A percentile compares a stretch with the other conserved stretches of the same genome.
phyloP scores from a whole-genome alignment of 2,329 filamentous ascomycete species.

The Colletotrichum orchidophilum region DNA sequence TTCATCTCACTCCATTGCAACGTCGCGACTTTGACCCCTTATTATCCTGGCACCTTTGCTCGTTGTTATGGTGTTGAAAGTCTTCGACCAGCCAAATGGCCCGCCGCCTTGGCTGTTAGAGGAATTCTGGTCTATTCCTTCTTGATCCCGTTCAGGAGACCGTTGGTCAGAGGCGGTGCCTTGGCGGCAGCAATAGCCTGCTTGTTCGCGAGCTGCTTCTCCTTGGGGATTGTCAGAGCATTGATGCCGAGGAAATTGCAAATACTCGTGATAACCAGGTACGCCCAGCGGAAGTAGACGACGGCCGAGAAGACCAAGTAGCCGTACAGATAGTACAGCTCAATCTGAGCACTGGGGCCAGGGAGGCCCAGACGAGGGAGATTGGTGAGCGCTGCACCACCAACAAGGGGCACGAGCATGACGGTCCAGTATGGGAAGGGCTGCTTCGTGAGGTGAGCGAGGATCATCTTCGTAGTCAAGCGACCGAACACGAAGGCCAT shows the following conservation, averaged over 20 bases:
- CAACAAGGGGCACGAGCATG: slow-evolving; percentile 86
- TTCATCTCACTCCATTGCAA: background rate
- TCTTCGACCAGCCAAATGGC: background rate
- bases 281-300: slow-evolving; percentile 95
- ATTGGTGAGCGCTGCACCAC: slow-evolving; percentile 85
- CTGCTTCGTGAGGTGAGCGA: slow-evolving; percentile 91
- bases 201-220: slow-evolving; percentile 67
- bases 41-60: background rate
- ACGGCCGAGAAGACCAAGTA: slow-evolving; percentile 86
- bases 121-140: slow-evolving; percentile 31
- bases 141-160: slow-evolving; percentile 40
- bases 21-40: background rate
- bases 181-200: slow-evolving; percentile 51
- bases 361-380: slow-evolving; percentile 80
- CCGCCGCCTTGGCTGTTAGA: background rate
- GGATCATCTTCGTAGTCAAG: slow-evolving; percentile 99
- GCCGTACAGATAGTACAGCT: slow-evolving; percentile 82
- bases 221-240: slow-evolving; percentile 83
- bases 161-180: slow-evolving; percentile 36
- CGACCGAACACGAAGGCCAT: slow-evolving; percentile 98
- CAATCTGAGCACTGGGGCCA: slow-evolving; percentile 70
- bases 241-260: slow-evolving; percentile 94
- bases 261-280: slow-evolving; percentile 88
- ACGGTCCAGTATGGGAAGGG: slow-evolving; percentile 98
- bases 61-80: background rate